Evolutionary conservation across 2,329 filamentous ascomycete species (phyloP).

Genomic region (Penicillium crustosum): DNA sequence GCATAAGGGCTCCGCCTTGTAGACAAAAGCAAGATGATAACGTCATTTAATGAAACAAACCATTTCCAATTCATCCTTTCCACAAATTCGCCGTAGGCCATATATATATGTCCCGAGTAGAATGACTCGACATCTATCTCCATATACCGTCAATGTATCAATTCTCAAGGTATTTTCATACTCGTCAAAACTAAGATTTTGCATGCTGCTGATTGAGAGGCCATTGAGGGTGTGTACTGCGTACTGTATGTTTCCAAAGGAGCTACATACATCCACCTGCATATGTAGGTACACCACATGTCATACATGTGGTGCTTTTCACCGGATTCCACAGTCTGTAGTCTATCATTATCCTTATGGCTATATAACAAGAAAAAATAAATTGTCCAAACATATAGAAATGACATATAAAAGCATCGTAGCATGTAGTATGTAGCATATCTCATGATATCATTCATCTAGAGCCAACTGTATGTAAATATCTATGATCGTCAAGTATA

Average conservation of each 20-base stretch:
- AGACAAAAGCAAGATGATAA: slow-evolving; percentile 25
- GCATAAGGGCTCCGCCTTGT: slow-evolving; percentile 5
- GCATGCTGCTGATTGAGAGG: not conserved
- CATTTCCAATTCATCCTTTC: slow-evolving; percentile 20
- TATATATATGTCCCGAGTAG: not conserved
- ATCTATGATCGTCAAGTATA: not conserved
- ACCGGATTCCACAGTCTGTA: not conserved
- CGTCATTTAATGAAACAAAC: slow-evolving; percentile 31
- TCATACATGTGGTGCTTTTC: not conserved
- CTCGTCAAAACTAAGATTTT: not conserved
- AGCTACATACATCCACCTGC: not conserved
- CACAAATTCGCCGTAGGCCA: not conserved
- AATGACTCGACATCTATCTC: not conserved
- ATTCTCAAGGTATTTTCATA: not conserved
- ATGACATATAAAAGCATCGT: not conserved
- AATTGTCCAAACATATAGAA: not conserved
- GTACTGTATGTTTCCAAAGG: not conserved
- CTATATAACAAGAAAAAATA: not conserved
- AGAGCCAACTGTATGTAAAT: not conserved
- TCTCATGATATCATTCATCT: not conserved
- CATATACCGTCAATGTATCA: not conserved
- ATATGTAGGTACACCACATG: too few relatives aligned
- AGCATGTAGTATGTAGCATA: too few relatives aligned
- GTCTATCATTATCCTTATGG: not conserved
- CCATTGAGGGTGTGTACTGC: too few relatives aligned